Evolutionary conservation across 2,329 filamentous ascomycete species (phyloP), one percentile per base, ranked within the genome.

Genomic region (Fusarium gaditjirri): DNA sequence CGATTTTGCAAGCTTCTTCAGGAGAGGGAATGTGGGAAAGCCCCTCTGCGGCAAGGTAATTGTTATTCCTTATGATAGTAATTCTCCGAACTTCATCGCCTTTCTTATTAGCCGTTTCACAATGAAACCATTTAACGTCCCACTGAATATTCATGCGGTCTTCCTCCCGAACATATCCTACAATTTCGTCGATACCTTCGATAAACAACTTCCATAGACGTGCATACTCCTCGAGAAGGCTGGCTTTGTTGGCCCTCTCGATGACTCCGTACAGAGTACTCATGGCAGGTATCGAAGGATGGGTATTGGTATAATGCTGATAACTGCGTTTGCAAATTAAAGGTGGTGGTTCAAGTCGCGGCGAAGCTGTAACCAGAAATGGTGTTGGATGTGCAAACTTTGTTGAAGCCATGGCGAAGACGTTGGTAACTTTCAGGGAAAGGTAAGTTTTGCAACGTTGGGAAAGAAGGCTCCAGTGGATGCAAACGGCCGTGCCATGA

Each of bases 211-310:
- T 57, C 65, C 70, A 77, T 14, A 72, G 43, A 13, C 44, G 25
- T 61, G 57, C 41, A 38, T 41, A 19, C 27, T 50, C 21, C 21
- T 16, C 16, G 13, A 25, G 17, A 23, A 41, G 42, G 27, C 69
- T 53, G 39, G 71, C 44, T 53, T 77, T 77, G 61, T 77, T 77
- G 21, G 60, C 75, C 21, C 68, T 68, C 23, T 58, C 43, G 23
- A 77, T 44, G 43, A 72, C 71, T 17, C 62, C 35, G 38, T 75
- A 64, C n/a, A 77, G 53, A 52, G 61, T 74, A 13, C 64, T 42
- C 46, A 63, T 49, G 43, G 36, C 35, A 29, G 61, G 39, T 38
- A 61, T 36, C n/a, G 52, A 21, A 25, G 42, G 36, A n/a, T 56
- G 19, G n/a, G 44, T 35, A 19, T 56, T n/a, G 12, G 35, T 43